phyloP scores from a whole-genome alignment of 2,329 filamentous ascomycete genomes.

The Claviceps citrina region DNA sequence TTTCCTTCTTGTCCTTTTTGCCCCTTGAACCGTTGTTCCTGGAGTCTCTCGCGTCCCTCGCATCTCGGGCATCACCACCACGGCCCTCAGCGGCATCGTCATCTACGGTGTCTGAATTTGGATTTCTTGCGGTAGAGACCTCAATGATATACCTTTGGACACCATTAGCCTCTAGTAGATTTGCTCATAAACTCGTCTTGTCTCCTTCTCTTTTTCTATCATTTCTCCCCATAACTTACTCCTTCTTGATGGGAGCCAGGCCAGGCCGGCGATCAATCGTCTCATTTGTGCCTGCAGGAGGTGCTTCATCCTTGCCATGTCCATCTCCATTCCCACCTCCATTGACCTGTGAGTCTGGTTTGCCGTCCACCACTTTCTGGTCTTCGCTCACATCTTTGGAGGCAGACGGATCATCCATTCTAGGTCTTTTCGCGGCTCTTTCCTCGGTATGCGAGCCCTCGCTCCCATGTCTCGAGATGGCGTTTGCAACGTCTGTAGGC shows the following conservation, averaged over 20 bases:
- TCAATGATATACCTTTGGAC: constrained; percentile 28
- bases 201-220: background rate
- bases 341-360: background rate
- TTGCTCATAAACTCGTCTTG: background rate
- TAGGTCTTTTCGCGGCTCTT: constrained; percentile 44
- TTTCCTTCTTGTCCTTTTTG: constrained; percentile 28
- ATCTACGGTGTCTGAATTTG: constrained; percentile 19
- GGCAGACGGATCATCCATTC: constrained; percentile 25
- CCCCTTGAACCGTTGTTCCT: constrained; percentile 29
- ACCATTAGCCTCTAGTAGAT: constrained; percentile 1
- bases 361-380: constrained; percentile 7
- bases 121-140: constrained; percentile 13
- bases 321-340: constrained; percentile 6
- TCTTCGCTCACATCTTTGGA: constrained; percentile 7
- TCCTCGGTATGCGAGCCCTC: constrained; percentile 11
- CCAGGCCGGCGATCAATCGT: constrained; percentile 31
- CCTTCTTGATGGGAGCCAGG: constrained; percentile 55
- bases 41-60: constrained; percentile 38
- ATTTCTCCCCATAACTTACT: constrained; percentile 31
- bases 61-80: constrained; percentile 15
- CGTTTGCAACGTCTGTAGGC: constrained; percentile 1
- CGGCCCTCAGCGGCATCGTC: constrained; percentile 34
- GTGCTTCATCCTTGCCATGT: constrained; percentile 5
- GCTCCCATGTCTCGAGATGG: background rate
- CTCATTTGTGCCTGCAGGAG: constrained; percentile 6